These are phyloP conservation scores for Dendrobium nobile DNA, from an alignment of 106 monocot genomes.

Conservation along the genomic window DNA sequence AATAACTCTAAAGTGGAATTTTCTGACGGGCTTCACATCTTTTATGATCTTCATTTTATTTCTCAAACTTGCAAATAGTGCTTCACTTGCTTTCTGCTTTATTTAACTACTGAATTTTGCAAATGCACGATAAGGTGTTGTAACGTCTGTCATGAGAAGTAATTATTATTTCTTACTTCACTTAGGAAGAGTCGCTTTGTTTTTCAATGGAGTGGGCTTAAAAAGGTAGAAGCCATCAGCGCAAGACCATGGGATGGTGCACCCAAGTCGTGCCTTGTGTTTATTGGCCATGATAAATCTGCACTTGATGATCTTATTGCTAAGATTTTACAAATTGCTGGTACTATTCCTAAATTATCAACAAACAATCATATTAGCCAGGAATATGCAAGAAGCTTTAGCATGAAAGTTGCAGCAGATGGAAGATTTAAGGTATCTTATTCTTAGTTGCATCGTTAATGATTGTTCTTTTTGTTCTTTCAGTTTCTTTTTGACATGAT, in stretches of 20 bases:
- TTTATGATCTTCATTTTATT: background rate
- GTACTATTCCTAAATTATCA: conserved; percentile 5
- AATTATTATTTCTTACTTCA: conserved; percentile 9
- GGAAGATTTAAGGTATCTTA: conserved; percentile 44
- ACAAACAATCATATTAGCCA: conserved; percentile 3
- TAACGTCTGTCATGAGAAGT: background rate
- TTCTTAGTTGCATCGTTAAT: background rate
- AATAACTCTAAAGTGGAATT: background rate
- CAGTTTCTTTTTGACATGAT: background rate
- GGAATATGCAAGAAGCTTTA: conserved; percentile 23
- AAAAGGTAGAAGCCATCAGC: conserved; percentile 48
- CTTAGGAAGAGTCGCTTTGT: conserved; percentile 39
- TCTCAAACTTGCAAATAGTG: background rate
- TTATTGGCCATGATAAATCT: conserved; percentile 37
- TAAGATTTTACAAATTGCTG: conserved; percentile 15
- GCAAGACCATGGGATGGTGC: conserved; percentile 37
- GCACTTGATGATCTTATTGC: conserved; percentile 30
- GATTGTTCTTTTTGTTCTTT: background rate
- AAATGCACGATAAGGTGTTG: background rate
- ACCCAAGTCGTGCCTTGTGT: conserved; percentile 41
- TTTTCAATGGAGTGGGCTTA: conserved; percentile 58
- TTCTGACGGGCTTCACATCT: background rate
- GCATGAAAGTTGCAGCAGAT: conserved; percentile 23
- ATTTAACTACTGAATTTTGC: background rate
- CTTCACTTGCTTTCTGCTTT: background rate